Percentiles rank a stretch among this genome's conserved stretches.
Evolutionary conservation across 257 asterid species (phyloP).

Genomic region (Jasminum sambac): DNA sequence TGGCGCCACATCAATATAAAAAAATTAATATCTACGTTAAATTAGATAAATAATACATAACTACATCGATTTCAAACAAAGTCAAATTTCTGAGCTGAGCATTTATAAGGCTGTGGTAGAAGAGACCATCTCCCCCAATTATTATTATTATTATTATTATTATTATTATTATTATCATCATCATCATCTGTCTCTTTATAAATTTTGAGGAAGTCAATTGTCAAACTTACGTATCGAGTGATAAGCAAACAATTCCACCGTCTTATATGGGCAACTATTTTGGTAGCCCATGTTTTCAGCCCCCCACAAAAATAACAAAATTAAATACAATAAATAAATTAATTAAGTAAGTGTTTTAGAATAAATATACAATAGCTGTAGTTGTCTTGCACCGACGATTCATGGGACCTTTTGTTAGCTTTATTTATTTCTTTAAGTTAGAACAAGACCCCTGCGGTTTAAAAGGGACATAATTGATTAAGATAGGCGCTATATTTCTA

Average conservation of each 20-base stretch:
- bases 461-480: conserved; percentile 19
- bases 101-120: too few relatives aligned
- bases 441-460: conserved; percentile 15
- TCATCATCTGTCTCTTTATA: neutral
- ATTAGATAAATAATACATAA: too few relatives aligned
- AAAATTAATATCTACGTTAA: too few relatives aligned
- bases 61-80: too few relatives aligned
- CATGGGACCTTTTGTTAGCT: conserved; percentile 39
- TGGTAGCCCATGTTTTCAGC: neutral
- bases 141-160: too few relatives aligned
- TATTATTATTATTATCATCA: too few relatives aligned
- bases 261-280: neutral
- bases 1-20: too few relatives aligned
- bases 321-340: neutral
- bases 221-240: neutral
- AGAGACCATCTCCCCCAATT: too few relatives aligned
- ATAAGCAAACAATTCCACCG: neutral
- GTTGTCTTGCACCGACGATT: conserved; percentile 21
- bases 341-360: neutral
- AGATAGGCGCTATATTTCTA: conserved; percentile 18
- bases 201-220: neutral
- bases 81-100: too few relatives aligned
- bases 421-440: conserved; percentile 6
- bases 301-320: too few relatives aligned
- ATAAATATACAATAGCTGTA: conserved; percentile 5